Percentiles rank a stretch among this genome's conserved stretches.
Conservation (phyloP, 768 basidiomycete species). For the Serendipita indica region DNA sequence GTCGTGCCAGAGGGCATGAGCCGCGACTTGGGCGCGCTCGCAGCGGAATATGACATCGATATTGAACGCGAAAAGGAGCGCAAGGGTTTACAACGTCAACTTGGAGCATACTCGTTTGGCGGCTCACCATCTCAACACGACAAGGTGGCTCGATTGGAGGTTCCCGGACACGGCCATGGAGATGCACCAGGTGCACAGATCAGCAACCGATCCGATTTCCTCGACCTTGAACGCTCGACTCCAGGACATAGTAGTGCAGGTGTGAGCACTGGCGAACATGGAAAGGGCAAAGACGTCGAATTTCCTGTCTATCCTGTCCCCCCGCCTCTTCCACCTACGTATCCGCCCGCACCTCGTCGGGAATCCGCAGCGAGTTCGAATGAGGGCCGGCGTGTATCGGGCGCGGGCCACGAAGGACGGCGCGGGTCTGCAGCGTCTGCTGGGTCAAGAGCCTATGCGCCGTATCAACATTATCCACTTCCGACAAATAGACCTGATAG, state of each 20-base stretch:
- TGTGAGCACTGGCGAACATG: not conserved
- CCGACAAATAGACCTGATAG: too few relatives aligned
- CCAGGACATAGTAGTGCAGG: not conserved
- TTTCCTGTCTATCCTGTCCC: not conserved
- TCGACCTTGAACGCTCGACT: not conserved
- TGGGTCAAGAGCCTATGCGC: too few relatives aligned
- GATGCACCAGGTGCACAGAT: not conserved
- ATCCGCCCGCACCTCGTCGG: not conserved
- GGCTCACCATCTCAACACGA: too few relatives aligned
- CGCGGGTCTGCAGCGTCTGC: not conserved
- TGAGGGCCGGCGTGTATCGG: not conserved
- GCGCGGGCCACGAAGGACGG: not conserved
- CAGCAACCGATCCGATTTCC: not conserved
- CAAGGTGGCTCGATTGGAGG: not conserved
- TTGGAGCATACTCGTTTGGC: too few relatives aligned
- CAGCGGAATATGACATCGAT: not conserved
- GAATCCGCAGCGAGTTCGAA: not conserved
- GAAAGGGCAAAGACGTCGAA: too few relatives aligned
- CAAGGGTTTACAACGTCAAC: too few relatives aligned
- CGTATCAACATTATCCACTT: too few relatives aligned
- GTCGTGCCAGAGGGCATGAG: conserved; percentile 1
- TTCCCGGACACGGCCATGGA: not conserved
- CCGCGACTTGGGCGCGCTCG: not conserved
- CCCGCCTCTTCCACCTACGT: not conserved
- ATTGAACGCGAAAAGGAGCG: too few relatives aligned